Evolutionary conservation across 1,284 basidiomycete species (phyloP), one percentile per base, ranked within the genome.

Genomic region (Cryptococcus sp.): DNA sequence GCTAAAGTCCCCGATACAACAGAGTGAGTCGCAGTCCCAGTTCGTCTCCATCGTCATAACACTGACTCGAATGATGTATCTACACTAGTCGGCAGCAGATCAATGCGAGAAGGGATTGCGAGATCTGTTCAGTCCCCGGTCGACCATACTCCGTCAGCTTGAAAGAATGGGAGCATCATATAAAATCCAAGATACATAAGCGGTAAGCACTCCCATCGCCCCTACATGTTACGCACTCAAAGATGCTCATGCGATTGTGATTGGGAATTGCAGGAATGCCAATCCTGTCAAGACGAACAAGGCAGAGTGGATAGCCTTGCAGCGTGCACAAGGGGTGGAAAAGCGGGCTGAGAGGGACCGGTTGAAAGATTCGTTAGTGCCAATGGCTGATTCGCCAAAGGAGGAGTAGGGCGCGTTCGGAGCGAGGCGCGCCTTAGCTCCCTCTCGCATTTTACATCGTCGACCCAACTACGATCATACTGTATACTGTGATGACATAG

Each of bases 141-240:
- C 79, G 83, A 25, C 93, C 93, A 0, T 82, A 90, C 55, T 87
- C 93, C 82, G 82, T 96, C 15, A 85, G 88, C 53, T 83, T 85
- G 3, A 75, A 78, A 15, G 84, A 87, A 61, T 90, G 89, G 86
- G 81, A 83, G 0, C 76, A 72, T 0, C 92, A 95, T 75, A 69
- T 81, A 40, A 80, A 78, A 44, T 87, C 86, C 23, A 85, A 84
- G 50, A 57, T 77, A 5, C 91, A 93, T 73, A 81, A 82, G 62
- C 52, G 69, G 73, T 74, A 57, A 54, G 73, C 59, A 1, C 22
- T 8, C 8, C 7, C 13, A 13, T 35, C 10, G 7, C 8, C 31
- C 10, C 13, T 13, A 31, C 4, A 5, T 31, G 27, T 31, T 10
- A 31, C 10, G 27, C 27, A 4, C 10, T 31, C 27, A 31, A 10